Conservation (phyloP, 2,329 filamentous ascomycete species). For the Penicillium decumbens region DNA sequence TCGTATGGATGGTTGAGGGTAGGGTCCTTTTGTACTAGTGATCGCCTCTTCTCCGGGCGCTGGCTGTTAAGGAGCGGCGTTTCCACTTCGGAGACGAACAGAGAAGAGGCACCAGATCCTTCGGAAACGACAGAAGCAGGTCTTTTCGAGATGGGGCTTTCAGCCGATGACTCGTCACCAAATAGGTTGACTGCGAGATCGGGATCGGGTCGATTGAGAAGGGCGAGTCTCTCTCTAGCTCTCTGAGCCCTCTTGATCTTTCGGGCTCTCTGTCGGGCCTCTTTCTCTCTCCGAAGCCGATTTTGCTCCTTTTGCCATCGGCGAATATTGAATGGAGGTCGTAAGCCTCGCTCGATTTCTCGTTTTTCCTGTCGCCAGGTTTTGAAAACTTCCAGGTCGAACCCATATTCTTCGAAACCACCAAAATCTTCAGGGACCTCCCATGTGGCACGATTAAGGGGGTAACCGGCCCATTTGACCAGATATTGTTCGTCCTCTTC, state of each 20-base stretch:
- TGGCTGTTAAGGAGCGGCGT: background rate
- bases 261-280: slow-evolving; percentile 24
- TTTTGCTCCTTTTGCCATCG: slow-evolving; percentile 25
- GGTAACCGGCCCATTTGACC: slow-evolving; percentile 61
- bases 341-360: slow-evolving; percentile 28
- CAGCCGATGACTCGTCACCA: background rate
- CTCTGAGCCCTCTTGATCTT: background rate
- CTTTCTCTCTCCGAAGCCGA: slow-evolving; percentile 14
- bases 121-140: background rate
- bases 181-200: background rate
- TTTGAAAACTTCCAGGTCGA: background rate
- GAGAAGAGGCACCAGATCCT: slow-evolving; percentile 2
- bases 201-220: background rate
- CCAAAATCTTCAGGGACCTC: slow-evolving; percentile 46
- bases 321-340: slow-evolving; percentile 31
- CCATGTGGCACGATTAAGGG: slow-evolving; percentile 54
- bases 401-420: slow-evolving; percentile 31
- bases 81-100: slow-evolving; percentile 15
- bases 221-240: background rate
- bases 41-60: background rate
- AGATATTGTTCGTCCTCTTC: slow-evolving; percentile 49
- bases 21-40: background rate
- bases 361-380: slow-evolving; percentile 40
- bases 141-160: background rate
- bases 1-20: background rate